Evolutionary conservation across 108 stramenopile genomes (phyloP).

Genomic region (Pseudonitzschia delicatissima): DNA sequence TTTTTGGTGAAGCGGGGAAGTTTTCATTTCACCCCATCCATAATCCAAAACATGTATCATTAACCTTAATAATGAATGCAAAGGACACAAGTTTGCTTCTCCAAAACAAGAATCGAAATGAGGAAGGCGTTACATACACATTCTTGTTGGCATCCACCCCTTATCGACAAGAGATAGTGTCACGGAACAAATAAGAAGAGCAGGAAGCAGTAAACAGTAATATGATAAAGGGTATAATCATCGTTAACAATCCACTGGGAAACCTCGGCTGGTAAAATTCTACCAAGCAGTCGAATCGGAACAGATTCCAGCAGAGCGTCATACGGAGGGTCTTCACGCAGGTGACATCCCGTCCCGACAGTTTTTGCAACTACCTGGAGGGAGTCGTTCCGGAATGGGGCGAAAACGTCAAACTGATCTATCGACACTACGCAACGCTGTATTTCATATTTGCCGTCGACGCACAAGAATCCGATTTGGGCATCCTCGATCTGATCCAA

Average conservation of each 20-base stretch:
- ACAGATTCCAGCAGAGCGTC: constrained; percentile 90
- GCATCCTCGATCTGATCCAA: constrained; percentile 99
- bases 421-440: constrained; percentile 98
- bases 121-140: too few relatives aligned
- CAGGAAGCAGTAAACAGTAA: background rate
- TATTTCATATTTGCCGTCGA: constrained; percentile 99
- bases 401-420: constrained; percentile 96
- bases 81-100: too few relatives aligned
- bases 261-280: constrained; percentile 95
- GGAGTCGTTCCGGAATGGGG: constrained; percentile 96
- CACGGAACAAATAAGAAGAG: too few relatives aligned
- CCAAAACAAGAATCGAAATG: too few relatives aligned
- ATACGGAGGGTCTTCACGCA: constrained; percentile 95
- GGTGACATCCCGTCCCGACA: constrained; percentile 94
- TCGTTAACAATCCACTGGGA: constrained; percentile 99
- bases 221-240: constrained; percentile 94
- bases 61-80: too few relatives aligned
- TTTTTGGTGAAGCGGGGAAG: too few relatives aligned
- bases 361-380: constrained; percentile 98
- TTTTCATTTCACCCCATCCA: too few relatives aligned
- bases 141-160: too few relatives aligned
- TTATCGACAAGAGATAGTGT: too few relatives aligned
- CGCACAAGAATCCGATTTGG: constrained; percentile 95
- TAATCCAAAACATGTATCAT: too few relatives aligned
- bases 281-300: constrained; percentile 93